Evolutionary conservation across 2,329 filamentous ascomycete species (phyloP), one percentile per base, ranked within the genome.

Genomic region (Capronia americana): DNA sequence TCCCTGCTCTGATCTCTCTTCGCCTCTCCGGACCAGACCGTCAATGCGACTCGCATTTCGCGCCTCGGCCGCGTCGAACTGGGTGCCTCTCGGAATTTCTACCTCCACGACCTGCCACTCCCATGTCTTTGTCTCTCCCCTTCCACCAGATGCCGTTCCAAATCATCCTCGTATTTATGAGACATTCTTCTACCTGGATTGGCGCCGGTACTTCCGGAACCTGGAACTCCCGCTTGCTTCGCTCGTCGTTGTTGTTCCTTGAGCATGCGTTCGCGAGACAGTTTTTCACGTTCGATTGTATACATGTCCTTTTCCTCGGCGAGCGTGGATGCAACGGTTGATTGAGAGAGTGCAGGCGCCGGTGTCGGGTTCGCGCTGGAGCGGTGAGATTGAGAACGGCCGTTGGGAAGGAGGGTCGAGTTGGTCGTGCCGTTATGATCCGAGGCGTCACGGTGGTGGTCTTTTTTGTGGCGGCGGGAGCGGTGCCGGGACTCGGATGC

Each of bases 211-310:
- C 48, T 57, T 11, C 65, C 66, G 70, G 76, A 73, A 7, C 82
- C 81, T 14, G 54, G 30, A 56, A 48, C 63, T 55, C 55, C 44
- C 34, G 55, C 60, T n/a, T 59, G 61, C 28, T 69, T 70, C 69
- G 77, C 74, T 4, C 81, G 81, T 11, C 83, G 85, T 63, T 95
- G 92, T 70, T 85, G 83, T 73, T 91, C 89, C 69, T 86, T 87
- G 50, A 92, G 75, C 63, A 86, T 79, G 7, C 86, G 82, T 77
- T 94, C 91, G 14, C 79, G 77, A 54, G 83, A 81, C 70, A 92
- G 82, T 61, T 86, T 83, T 67, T 90, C 89, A 71, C 92, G 92
- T 76, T 94, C 91, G 60, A 90, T 84, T 48, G 90, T 92, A 74
- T 92, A 74, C 82, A 87, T 72, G 85, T 93, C 87, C 41, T 70